A percentile compares a stretch with the other conserved stretches of the same genome.
phyloP scores from a whole-genome alignment of 805 yeast species.

The Schwanniomyces vanrijiae region DNA sequence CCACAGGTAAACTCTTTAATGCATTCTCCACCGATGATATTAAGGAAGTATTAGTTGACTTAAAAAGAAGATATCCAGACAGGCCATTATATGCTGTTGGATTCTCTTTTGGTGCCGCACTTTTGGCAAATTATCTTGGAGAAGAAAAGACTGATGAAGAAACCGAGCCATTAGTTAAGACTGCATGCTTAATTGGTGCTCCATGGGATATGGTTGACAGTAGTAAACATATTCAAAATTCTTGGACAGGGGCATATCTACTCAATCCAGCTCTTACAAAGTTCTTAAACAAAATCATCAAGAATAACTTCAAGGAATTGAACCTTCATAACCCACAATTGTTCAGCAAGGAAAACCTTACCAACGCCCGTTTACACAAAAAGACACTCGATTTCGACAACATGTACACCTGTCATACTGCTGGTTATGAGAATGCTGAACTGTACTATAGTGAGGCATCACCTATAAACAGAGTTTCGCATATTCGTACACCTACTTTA shows the following conservation, averaged over 20 bases:
- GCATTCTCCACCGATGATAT: slow-evolving; percentile 75
- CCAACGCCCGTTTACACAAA: slow-evolving; percentile 16
- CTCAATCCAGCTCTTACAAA: slow-evolving; percentile 32
- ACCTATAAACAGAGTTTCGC: slow-evolving; percentile 49
- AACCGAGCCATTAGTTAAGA: slow-evolving; percentile 28
- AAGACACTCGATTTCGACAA: slow-evolving; percentile 62
- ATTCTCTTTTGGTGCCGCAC: slow-evolving; percentile 75
- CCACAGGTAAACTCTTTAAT: slow-evolving; percentile 68
- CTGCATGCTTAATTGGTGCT: slow-evolving; percentile 58
- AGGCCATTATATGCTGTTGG: slow-evolving; percentile 71
- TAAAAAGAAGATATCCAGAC: slow-evolving; percentile 54
- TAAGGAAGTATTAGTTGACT: slow-evolving; percentile 50
- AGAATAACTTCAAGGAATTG: slow-evolving; percentile 35
- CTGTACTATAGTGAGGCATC: slow-evolving; percentile 70
- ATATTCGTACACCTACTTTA: slow-evolving; percentile 62
- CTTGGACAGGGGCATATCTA: slow-evolving; percentile 34
- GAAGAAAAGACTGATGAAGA: slow-evolving; percentile 46
- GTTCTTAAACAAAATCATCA: slow-evolving; percentile 31
- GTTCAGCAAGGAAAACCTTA: slow-evolving; percentile 21
- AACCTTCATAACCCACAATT: slow-evolving; percentile 24
- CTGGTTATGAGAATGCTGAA: slow-evolving; percentile 61
- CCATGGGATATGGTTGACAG: slow-evolving; percentile 75
- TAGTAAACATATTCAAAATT: slow-evolving; percentile 38
- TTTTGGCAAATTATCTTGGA: slow-evolving; percentile 71
- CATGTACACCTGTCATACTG: slow-evolving; percentile 59